Evolutionary conservation across 2,329 filamentous ascomycete species (phyloP).

Genomic region (Paraphaeosphaeria sporulosa): DNA sequence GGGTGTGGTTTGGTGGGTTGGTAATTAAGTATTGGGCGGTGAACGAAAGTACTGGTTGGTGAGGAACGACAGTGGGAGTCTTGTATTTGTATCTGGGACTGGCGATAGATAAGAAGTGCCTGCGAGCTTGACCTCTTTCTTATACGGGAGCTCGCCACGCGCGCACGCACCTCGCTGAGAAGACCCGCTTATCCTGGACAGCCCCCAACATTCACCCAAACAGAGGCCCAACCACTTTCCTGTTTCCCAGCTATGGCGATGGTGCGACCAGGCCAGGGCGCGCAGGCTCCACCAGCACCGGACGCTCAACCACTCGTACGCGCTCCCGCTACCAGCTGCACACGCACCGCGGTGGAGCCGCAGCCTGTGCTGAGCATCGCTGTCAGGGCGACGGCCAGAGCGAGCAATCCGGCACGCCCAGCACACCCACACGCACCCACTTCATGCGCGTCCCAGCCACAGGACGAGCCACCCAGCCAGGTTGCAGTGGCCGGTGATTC

Average conservation of each 20-base stretch:
- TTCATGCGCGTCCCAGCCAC: not conserved
- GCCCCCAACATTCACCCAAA: constrained; percentile 13
- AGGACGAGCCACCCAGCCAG: not conserved
- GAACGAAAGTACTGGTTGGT: constrained; percentile 12
- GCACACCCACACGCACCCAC: constrained; percentile 11
- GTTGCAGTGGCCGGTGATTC: constrained; percentile 2
- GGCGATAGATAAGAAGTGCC: constrained; percentile 6
- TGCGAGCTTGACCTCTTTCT: constrained; percentile 4
- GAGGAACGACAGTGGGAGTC: constrained; percentile 3
- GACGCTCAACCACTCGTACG: constrained; percentile 2
- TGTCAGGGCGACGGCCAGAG: constrained; percentile 12
- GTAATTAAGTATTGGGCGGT: constrained; percentile 5
- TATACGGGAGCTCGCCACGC: constrained; percentile 13
- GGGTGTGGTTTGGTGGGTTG: constrained; percentile 15
- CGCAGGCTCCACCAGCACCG: constrained; percentile 1
- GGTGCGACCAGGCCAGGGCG: constrained; percentile 9
- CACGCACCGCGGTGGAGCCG: constrained; percentile 12
- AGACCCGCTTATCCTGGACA: constrained; percentile 4
- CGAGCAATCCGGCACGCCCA: constrained; percentile 1
- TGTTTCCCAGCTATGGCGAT: constrained; percentile 6
- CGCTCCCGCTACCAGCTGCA: not conserved
- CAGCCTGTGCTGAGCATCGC: constrained; percentile 1
- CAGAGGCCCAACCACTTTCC: constrained; percentile 11
- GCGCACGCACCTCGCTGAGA: constrained; percentile 1
- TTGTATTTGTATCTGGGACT: not conserved